Evolutionary conservation across 352 stramenopile genomes (phyloP), one percentile per base, ranked within the genome.

Genomic region (Phytophthora syringae): DNA sequence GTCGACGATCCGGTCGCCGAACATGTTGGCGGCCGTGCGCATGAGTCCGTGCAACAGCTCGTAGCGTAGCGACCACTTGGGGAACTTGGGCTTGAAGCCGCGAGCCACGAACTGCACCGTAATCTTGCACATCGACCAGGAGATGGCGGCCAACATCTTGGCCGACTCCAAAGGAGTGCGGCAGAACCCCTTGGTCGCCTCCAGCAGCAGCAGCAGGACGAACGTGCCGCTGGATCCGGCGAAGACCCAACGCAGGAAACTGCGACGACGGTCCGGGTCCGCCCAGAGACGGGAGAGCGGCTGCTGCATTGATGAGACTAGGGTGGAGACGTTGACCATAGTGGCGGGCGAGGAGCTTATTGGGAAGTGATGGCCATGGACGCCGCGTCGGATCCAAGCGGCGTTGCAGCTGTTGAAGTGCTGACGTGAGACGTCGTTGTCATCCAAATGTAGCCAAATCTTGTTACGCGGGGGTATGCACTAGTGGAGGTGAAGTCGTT

Each of bases 61-160:
- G 40, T 72, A 88, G 10, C 49, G 36, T 16, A 89, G 59, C 27
- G 77, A 79, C 80, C 77, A 89, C 47, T 81, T 72, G 15, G 63
- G 48, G 48, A 83, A 84, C 13, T 56, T 67, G 15, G 77, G 67
- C 28, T 53, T 54, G 44, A 67, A 79, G 0, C 75, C 75, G n/a
- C 80, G 73, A 1, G 47, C 55, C 1, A 74, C 39, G 43, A 60
- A 76, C 27, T 52, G 49, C 49, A 58, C 27, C 2, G 45, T 39
- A 10, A 64, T 67, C 11, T 25, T 64, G 24, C 32, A 51, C 16
- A 72, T 16, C 12, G 59, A 37, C 24, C 42, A 64, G 20, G 55
- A 58, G 51, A 74, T 66, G 13, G 45, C 62, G 11, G 58, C 58
- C 6, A 70, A 16, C 42, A 79, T 39, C 15, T 64, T 32, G 0